Conservation (phyloP, 2,329 filamentous ascomycete genomes). For the Arthrocladium fulminans region DNA sequence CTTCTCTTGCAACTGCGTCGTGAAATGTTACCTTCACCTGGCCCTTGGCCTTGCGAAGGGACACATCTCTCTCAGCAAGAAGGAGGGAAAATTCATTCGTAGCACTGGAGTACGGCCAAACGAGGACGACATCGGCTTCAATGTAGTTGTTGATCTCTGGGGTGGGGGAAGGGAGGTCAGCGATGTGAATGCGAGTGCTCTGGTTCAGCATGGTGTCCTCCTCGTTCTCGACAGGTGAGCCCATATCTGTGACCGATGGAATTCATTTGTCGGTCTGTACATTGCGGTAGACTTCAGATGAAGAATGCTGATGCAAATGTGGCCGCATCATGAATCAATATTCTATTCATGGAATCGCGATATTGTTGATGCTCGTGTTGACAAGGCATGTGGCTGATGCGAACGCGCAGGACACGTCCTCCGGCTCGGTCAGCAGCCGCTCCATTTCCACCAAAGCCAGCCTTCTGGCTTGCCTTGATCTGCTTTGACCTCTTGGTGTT, state of each 20-base stretch:
- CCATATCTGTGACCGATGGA: background rate
- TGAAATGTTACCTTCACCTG: slow-evolving; percentile 72
- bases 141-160: slow-evolving; percentile 34
- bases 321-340: background rate
- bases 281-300: background rate
- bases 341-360: background rate
- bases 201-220: background rate
- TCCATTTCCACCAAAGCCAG: background rate
- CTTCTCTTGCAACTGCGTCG: slow-evolving; percentile 59
- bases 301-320: background rate
- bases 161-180: slow-evolving; percentile 27
- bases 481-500: background rate
- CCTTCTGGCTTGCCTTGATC: background rate
- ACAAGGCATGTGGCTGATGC: background rate
- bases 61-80: slow-evolving; percentile 75
- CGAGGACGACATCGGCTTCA: slow-evolving; percentile 67
- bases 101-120: slow-evolving; percentile 84
- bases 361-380: background rate
- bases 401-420: too few species aligned
- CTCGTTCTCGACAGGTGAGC: background rate
- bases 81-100: slow-evolving; percentile 66
- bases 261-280: background rate
- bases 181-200: slow-evolving; percentile 24
- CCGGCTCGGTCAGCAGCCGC: too few species aligned
- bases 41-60: slow-evolving; percentile 64